Percentiles rank a stretch among this genome's conserved stretches.
phyloP scores from a whole-genome alignment of 75 land plant species.

The Gnetum montanum region DNA sequence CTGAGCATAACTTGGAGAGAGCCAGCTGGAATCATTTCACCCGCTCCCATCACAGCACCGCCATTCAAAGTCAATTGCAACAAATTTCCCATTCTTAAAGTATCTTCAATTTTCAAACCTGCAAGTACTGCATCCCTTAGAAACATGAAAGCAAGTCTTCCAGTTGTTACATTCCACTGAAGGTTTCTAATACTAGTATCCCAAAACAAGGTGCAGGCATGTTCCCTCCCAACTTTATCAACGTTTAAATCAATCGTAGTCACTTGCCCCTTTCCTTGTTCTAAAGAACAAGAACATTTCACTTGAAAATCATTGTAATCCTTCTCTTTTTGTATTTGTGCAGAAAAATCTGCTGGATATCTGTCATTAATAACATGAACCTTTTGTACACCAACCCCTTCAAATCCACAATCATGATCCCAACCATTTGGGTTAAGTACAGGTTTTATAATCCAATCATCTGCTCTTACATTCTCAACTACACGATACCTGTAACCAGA shows the following conservation, averaged over 20 bases:
- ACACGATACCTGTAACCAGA: constrained; percentile 38
- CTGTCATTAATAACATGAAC: constrained; percentile 10
- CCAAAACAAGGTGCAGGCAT: constrained; percentile 29
- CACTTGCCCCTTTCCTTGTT: constrained; percentile 30
- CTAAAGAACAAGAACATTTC: constrained; percentile 32
- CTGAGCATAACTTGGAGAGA: constrained; percentile 46
- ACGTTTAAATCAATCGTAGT: constrained; percentile 31
- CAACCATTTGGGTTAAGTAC: constrained; percentile 44
- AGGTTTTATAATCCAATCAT: constrained; percentile 42
- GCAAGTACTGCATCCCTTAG: constrained; percentile 30
- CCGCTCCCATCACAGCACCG: constrained; percentile 36
- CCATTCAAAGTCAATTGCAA: constrained; percentile 30
- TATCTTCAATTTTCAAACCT: constrained; percentile 40
- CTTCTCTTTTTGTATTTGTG: constrained; percentile 34
- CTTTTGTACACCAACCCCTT: constrained; percentile 32
- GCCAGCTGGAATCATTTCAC: constrained; percentile 44
- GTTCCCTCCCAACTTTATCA: constrained; percentile 33
- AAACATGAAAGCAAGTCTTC: constrained; percentile 21
- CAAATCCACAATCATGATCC: constrained; percentile 47
- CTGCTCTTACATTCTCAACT: constrained; percentile 22
- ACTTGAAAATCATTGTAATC: constrained; percentile 29
- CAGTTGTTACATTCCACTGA: constrained; percentile 27
- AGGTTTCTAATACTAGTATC: constrained; percentile 38
- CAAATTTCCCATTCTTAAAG: constrained; percentile 26
- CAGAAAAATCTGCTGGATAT: constrained; percentile 27